phyloP scores from a whole-genome alignment of 345 rosid species.

The Triadica sebifera region DNA sequence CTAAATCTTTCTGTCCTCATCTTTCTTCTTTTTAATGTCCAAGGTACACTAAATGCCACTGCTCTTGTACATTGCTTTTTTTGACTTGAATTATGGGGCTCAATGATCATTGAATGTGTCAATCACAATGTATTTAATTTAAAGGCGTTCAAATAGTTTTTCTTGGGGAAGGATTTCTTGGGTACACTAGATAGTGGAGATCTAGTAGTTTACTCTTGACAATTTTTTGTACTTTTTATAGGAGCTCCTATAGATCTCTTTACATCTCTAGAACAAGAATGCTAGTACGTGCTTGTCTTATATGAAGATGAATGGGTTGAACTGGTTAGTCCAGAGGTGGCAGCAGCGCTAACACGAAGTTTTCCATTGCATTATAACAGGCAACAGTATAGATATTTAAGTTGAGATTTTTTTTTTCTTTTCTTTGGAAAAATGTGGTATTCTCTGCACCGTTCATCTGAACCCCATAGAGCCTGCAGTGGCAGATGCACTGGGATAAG shows the following conservation, averaged over 20 bases:
- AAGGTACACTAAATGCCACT: background rate
- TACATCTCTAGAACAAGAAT: background rate
- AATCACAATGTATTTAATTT: too few species aligned
- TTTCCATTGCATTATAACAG: background rate
- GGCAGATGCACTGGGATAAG: too few species aligned
- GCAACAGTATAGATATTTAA: background rate
- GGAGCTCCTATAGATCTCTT: background rate
- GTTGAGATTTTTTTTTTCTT: background rate
- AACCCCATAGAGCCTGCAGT: background rate
- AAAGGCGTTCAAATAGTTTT: too few species aligned
- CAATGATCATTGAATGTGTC: constrained; percentile 9
- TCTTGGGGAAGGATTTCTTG: background rate
- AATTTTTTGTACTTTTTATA: background rate
- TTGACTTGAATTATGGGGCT: background rate
- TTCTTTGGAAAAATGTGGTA: background rate
- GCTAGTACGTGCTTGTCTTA: too few species aligned
- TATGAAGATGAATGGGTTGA: too few species aligned
- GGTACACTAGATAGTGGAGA: constrained; percentile 4
- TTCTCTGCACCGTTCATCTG: background rate
- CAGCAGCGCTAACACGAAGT: background rate
- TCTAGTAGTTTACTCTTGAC: constrained; percentile 2
- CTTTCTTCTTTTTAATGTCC: background rate
- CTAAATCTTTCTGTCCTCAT: constrained; percentile 16
- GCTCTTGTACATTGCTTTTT: background rate
- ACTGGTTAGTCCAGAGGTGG: too few species aligned